phyloP scores from a whole-genome alignment of 176 grass and related monocot genomes.

The Cenchrus purpureus region DNA sequence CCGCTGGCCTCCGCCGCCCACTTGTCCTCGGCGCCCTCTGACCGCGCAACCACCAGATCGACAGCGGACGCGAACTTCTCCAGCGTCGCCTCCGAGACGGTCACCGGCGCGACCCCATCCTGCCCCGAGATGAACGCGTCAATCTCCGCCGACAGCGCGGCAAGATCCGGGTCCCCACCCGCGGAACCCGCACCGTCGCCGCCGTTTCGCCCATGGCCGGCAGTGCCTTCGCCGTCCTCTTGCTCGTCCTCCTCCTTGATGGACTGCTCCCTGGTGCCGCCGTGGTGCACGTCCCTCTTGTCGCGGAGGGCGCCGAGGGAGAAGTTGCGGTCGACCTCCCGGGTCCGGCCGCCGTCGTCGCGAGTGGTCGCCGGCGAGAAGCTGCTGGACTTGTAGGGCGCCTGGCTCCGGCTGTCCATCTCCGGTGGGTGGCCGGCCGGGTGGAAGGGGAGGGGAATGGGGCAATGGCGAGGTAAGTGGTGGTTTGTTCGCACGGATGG shows the following conservation, averaged over 20 bases:
- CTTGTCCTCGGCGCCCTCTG: conserved; percentile 44
- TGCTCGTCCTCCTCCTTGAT: conserved; percentile 78
- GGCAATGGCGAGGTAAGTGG: conserved; percentile 38
- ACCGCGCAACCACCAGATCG: conserved; percentile 50
- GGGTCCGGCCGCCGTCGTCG: conserved; percentile 54
- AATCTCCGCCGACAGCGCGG: conserved; percentile 61
- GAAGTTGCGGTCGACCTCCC: conserved; percentile 79
- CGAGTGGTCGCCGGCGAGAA: conserved; percentile 51
- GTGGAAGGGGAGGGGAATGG: conserved; percentile 1
- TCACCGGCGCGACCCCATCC: not conserved
- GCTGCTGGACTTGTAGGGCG: conserved; percentile 55
- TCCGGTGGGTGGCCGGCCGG: conserved; percentile 51
- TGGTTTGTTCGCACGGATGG: conserved; percentile 33
- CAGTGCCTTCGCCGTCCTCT: conserved; percentile 21
- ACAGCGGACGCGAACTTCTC: conserved; percentile 61
- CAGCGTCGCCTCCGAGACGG: conserved; percentile 39
- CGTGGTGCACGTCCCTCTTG: conserved; percentile 20
- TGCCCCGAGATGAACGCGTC: conserved; percentile 60
- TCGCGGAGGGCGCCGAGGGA: conserved; percentile 61
- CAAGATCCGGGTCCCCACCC: conserved; percentile 41
- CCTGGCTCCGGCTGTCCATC: conserved; percentile 52
- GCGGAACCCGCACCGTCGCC: not conserved
- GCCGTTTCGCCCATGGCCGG: not conserved
- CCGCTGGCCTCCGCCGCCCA: conserved; percentile 38
- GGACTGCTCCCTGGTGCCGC: conserved; percentile 50